Evolutionary conservation across 2,329 filamentous ascomycete species (phyloP).

Genomic region (Calonectria pseudoturangicola): DNA sequence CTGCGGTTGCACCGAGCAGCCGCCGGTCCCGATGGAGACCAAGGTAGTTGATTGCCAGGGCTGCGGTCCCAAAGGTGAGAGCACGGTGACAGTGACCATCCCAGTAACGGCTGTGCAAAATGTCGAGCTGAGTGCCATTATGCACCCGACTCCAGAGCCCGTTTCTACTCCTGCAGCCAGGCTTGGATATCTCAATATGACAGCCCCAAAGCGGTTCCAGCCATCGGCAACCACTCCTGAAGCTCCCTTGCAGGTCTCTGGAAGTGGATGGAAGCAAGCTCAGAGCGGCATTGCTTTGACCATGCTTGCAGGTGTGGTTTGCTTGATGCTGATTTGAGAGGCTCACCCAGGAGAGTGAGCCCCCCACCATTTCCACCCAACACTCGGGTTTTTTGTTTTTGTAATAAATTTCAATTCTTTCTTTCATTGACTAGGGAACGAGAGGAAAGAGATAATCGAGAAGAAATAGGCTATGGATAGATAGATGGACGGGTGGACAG

Average conservation of each 20-base stretch:
- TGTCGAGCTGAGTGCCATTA: not conserved
- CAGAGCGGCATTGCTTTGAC: conserved; percentile 41
- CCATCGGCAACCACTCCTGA: conserved; percentile 41
- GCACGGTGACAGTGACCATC: conserved; percentile 51
- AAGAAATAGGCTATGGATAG: not conserved
- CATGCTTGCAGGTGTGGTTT: conserved; percentile 37
- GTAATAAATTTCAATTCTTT: not conserved
- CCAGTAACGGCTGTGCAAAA: conserved; percentile 39
- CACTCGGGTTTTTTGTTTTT: not conserved
- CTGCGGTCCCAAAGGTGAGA: conserved; percentile 51
- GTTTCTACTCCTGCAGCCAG: not conserved
- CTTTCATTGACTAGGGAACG: not conserved
- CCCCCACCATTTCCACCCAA: too few species aligned
- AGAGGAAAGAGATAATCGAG: not conserved
- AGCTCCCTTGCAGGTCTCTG: conserved; percentile 35
- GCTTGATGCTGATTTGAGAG: conserved; percentile 40
- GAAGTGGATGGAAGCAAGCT: conserved; percentile 37
- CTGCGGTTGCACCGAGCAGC: conserved; percentile 46
- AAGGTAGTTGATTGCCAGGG: conserved; percentile 47
- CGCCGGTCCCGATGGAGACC: conserved; percentile 49
- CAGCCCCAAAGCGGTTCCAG: not conserved
- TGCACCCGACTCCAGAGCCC: not conserved
- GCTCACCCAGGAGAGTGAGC: too few species aligned
- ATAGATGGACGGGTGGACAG: not conserved
- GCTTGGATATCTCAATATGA: not conserved